Evolutionary conservation across 2,329 filamentous ascomycete species (phyloP).

Genomic region (Talaromyces islandicus): DNA sequence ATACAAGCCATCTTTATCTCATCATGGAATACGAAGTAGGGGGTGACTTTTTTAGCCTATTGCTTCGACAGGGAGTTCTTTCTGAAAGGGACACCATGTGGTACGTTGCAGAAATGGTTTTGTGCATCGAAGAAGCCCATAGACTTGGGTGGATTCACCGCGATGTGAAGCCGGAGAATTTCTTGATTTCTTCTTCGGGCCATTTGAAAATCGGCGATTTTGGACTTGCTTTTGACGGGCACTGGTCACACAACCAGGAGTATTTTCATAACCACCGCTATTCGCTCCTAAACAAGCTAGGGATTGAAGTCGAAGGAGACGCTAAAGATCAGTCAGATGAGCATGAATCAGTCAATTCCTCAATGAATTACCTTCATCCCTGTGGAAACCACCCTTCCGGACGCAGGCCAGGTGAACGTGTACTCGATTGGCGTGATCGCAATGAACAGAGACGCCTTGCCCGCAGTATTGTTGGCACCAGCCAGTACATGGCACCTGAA

Average conservation of each 20-base stretch:
- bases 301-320: constrained; percentile 69
- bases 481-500: constrained; percentile 97
- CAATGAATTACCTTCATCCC: constrained; percentile 2
- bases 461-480: constrained; percentile 85
- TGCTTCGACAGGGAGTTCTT: constrained; percentile 79
- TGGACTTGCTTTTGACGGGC: constrained; percentile 87
- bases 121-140: constrained; percentile 91
- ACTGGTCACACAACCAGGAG: constrained; percentile 84
- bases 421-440: constrained; percentile 66
- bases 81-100: constrained; percentile 73
- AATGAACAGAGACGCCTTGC: constrained; percentile 67
- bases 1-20: constrained; percentile 75
- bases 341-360: constrained; percentile 25
- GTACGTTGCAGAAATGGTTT: constrained; percentile 92
- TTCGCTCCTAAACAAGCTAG: constrained; percentile 68
- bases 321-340: constrained; percentile 58
- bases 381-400: neutral
- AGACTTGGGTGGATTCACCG: constrained; percentile 85
- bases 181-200: constrained; percentile 78
- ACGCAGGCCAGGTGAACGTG: constrained; percentile 36
- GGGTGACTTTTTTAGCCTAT: constrained; percentile 81
- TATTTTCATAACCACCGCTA: constrained; percentile 84
- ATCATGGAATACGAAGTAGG: constrained; percentile 99
- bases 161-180: constrained; percentile 96
- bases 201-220: constrained; percentile 97